phyloP scores from a whole-genome alignment of 164 flowering plant species.

The Hamamelis virginiana region DNA sequence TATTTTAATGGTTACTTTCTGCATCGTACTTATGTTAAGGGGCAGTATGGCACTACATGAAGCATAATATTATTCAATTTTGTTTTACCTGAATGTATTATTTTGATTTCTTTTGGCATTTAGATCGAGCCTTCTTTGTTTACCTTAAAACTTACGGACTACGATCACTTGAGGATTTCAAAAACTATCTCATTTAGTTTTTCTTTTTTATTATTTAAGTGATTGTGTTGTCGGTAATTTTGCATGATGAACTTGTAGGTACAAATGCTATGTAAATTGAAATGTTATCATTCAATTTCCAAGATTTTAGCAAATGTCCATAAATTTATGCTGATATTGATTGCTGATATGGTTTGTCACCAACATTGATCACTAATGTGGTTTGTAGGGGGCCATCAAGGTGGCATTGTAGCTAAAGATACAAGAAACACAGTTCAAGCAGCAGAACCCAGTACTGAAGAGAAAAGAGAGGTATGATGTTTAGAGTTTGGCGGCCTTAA shows the following conservation, averaged over 20 bases:
- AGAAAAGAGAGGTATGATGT: slow-evolving; percentile 36
- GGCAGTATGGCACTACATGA: background rate
- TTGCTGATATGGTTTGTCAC: slow-evolving; percentile 1
- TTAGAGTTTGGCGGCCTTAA: background rate
- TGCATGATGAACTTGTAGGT: no score
- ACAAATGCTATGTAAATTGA: background rate
- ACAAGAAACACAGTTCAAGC: slow-evolving; percentile 31
- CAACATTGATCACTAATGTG: background rate
- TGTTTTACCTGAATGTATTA: background rate
- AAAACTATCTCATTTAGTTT: background rate
- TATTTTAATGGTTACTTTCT: background rate
- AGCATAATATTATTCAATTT: background rate
- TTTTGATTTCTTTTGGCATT: no score
- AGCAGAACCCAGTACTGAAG: slow-evolving; percentile 35
- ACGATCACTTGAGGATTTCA: background rate
- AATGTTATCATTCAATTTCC: background rate
- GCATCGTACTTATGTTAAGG: background rate
- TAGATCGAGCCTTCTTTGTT: background rate
- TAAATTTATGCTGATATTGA: background rate
- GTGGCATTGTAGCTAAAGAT: slow-evolving; percentile 27
- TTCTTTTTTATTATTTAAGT: background rate
- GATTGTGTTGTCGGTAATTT: background rate
- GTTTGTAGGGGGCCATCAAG: slow-evolving; percentile 34
- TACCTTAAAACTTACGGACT: background rate
- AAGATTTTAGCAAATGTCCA: background rate